Evolutionary conservation across 805 yeast genomes (phyloP), one percentile per base, ranked within the genome.

Genomic region (Metschnikowia anglica): DNA sequence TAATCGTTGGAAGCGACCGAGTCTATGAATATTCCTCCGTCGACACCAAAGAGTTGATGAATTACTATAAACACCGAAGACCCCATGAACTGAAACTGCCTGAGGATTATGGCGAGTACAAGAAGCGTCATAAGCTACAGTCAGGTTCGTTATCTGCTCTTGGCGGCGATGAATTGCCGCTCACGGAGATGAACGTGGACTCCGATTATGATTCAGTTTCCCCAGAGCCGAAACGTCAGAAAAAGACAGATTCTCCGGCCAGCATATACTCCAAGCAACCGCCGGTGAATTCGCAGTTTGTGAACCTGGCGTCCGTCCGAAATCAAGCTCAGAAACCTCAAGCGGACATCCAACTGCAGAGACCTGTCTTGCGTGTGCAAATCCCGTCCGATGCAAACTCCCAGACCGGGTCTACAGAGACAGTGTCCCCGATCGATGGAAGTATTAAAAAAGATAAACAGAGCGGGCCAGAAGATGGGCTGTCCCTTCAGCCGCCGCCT

Each of bases 11-110:
- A 55, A 89, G 83, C 62, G 82, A 88, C 56, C 85, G 85, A 56
- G 77, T 89, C 18, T 89, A 86, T 60, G 96, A 91, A 66, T 91
- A 82, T 59, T 77, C 89, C 7, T 81, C 95, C 3, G 81, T 82
- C 13, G 80, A 82, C 47, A 74, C 88, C 13, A 56, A 60, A 23
- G 59, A 58, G 37, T 40, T 61, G 46, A 40, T 58, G 49, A 40
- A 55, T 32, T 44, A 49, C 47, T 67, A 66, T 44, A 52, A 43
- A 29, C 50, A 37, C 26, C 41, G 49, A 4, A 52, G 51, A 4
- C 83, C 68, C 3, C 68, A 82, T 52, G 91, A 85, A 56, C 65
- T 68, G 11, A 84, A 84, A 57, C 69, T 73, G 16, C 90, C 90
- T 0, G 72, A 69, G 3, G 83, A 82, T 58, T 85, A 80, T 55